These are phyloP conservation scores for Brassica hybrid DNA, from an alignment of 441 rosid species.

Conservation along the genomic window DNA sequence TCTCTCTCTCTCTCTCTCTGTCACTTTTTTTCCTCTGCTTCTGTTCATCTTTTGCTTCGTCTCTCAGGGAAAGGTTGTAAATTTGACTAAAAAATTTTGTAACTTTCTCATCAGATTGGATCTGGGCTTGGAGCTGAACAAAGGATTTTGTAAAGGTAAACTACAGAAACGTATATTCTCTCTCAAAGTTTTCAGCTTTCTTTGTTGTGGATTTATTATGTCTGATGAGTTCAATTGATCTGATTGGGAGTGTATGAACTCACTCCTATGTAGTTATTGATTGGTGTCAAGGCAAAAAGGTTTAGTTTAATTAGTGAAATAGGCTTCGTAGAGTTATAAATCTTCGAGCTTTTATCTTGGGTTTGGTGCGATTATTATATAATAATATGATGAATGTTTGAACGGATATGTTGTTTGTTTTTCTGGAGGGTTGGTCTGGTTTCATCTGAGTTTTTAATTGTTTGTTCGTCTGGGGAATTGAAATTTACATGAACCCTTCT, in stretches of 20 bases:
- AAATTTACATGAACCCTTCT: conserved; percentile 30
- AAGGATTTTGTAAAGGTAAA: conserved; percentile 47
- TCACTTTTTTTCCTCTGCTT: conserved; percentile 36
- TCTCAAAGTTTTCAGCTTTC: conserved; percentile 19
- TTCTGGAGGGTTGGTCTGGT: not conserved
- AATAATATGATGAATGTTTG: conserved; percentile 23
- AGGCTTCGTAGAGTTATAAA: conserved; percentile 16
- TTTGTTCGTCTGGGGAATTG: conserved; percentile 26
- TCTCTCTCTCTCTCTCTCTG: conserved; percentile 10
- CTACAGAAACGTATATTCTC: conserved; percentile 2
- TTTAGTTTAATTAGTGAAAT: conserved; percentile 21
- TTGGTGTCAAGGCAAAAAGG: conserved; percentile 14
- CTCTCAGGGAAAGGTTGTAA: conserved; percentile 20
- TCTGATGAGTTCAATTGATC: conserved; percentile 43
- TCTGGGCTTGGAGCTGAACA: conserved; percentile 52
- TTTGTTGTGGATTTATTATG: conserved; percentile 14
- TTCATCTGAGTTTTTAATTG: conserved; percentile 13
- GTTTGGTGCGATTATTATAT: conserved; percentile 12
- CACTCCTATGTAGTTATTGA: not conserved
- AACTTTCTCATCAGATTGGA: conserved; percentile 49
- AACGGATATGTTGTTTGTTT: conserved; percentile 18
- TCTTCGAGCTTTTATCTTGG: conserved; percentile 25
- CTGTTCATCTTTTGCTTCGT: conserved; percentile 42
- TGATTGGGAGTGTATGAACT: conserved; percentile 22
- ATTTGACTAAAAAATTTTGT: conserved; percentile 26